Evolutionary conservation across 2,329 filamentous ascomycete genomes (phyloP).

Genomic region (Fusarium gaditjirri): DNA sequence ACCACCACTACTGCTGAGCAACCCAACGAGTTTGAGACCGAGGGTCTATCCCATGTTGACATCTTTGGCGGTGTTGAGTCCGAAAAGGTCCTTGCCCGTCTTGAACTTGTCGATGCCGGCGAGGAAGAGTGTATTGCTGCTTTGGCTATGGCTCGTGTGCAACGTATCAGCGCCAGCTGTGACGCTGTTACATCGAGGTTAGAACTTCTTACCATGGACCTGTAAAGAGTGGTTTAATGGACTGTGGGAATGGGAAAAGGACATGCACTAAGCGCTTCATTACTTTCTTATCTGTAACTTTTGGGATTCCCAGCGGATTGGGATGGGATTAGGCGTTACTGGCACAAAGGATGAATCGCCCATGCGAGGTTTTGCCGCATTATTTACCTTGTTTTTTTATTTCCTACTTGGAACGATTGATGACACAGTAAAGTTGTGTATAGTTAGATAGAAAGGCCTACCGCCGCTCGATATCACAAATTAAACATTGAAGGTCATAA

Average conservation of each 20-base stretch:
- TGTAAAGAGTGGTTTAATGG: slow-evolving; percentile 37
- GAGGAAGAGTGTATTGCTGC: slow-evolving; percentile 59
- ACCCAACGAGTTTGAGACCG: slow-evolving; percentile 55
- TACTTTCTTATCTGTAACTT: slow-evolving; percentile 36
- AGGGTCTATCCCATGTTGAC: slow-evolving; percentile 53
- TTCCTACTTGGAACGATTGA: slow-evolving; percentile 40
- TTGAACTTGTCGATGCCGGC: slow-evolving; percentile 71
- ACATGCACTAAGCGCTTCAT: slow-evolving; percentile 40
- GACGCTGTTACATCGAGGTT: slow-evolving; percentile 52
- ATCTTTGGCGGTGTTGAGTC: slow-evolving; percentile 66
- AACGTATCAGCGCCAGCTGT: slow-evolving; percentile 57
- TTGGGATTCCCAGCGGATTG: slow-evolving; percentile 36
- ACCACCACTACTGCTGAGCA: slow-evolving; percentile 36
- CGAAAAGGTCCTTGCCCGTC: slow-evolving; percentile 72
- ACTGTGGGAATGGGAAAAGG: slow-evolving; percentile 10
- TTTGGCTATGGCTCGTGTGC: slow-evolving; percentile 60
- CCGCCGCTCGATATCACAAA: slow-evolving; percentile 42
- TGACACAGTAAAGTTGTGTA: slow-evolving; percentile 44
- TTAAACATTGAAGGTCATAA: slow-evolving; percentile 26
- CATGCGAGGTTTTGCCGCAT: slow-evolving; percentile 35
- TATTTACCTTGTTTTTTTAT: slow-evolving; percentile 33
- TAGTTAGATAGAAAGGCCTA: slow-evolving; percentile 45
- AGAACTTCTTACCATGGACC: slow-evolving; percentile 51
- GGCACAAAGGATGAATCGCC: slow-evolving; percentile 35
- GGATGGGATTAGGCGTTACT: slow-evolving; percentile 39